Conservation (phyloP, 2,329 filamentous ascomycete genomes). For the Trichothecium roseum region DNA sequence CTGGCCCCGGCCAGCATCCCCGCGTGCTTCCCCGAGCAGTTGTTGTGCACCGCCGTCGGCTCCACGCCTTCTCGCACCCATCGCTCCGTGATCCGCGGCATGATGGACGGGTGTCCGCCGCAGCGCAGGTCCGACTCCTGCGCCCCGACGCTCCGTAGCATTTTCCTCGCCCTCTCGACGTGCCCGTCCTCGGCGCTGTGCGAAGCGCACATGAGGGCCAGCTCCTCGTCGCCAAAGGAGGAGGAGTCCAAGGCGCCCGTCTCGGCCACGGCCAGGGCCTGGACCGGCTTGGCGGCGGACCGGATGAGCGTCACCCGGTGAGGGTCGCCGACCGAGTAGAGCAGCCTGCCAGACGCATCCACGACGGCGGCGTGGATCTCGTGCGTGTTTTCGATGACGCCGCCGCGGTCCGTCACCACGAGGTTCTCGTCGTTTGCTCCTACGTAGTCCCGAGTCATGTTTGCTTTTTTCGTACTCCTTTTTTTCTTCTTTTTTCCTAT, state of each 20-base stretch:
- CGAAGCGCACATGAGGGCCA: slow-evolving; percentile 36
- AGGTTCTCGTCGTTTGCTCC: slow-evolving; percentile 18
- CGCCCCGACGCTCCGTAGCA: slow-evolving; percentile 23
- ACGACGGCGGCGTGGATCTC: slow-evolving; percentile 29
- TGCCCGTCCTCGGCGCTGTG: slow-evolving; percentile 33
- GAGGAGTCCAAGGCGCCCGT: slow-evolving; percentile 25
- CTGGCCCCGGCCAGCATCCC: slow-evolving; percentile 33
- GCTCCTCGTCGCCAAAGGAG: slow-evolving; percentile 26
- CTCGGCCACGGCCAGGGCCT: slow-evolving; percentile 32
- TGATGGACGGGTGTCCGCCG: slow-evolving; percentile 28
- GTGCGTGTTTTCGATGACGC: slow-evolving; percentile 32
- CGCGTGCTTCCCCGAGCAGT: slow-evolving; percentile 38
- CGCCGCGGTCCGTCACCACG: slow-evolving; percentile 25
- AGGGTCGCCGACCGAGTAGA: slow-evolving; percentile 29
- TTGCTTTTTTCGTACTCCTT: too few species aligned
- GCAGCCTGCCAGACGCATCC: slow-evolving; percentile 23
- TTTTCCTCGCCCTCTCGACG: slow-evolving; percentile 21
- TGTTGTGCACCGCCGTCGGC: slow-evolving; percentile 28
- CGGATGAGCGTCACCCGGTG: slow-evolving; percentile 28
- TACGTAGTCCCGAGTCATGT: too few species aligned
- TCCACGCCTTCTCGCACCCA: slow-evolving; percentile 28
- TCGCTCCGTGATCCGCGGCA: slow-evolving; percentile 18
- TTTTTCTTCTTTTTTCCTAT: too few species aligned
- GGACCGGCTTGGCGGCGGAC: slow-evolving; percentile 34
- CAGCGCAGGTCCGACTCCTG: slow-evolving; percentile 27